Percentiles rank a stretch among this genome's conserved stretches.
phyloP scores from a whole-genome alignment of 257 asterid genomes.

The Lithospermum erythrorhizon region DNA sequence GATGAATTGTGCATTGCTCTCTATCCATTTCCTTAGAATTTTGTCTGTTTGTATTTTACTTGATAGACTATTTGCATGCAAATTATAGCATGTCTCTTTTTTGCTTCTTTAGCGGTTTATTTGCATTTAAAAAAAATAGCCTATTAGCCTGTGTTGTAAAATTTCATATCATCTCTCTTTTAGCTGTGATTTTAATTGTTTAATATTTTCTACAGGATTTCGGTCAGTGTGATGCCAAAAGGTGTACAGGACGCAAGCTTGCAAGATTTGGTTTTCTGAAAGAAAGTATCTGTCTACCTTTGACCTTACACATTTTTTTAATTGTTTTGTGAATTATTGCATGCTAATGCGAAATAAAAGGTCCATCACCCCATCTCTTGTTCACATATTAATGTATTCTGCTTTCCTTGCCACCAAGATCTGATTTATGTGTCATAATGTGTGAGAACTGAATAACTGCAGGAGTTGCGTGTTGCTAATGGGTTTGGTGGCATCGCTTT shows the following conservation, averaged over 20 bases:
- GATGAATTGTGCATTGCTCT: too few relatives aligned
- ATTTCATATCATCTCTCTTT: neutral
- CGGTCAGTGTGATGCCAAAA: conserved; percentile 94
- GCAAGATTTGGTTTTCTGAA: conserved; percentile 85
- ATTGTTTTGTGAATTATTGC: neutral
- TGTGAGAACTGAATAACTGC: conserved; percentile 14
- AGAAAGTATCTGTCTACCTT: conserved; percentile 46
- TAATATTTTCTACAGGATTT: conserved; percentile 52
- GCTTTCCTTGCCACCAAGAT: neutral
- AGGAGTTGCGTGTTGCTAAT: conserved; percentile 76
- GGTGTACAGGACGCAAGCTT: conserved; percentile 97
- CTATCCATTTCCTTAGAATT: too few relatives aligned
- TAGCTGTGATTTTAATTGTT: conserved; percentile 1
- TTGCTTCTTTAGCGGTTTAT: neutral
- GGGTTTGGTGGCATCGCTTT: conserved; percentile 88
- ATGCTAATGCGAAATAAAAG: neutral
- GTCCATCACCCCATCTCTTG: neutral
- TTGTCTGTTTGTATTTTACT: neutral
- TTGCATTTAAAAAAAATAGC: neutral
- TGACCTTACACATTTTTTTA: neutral
- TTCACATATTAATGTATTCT: neutral
- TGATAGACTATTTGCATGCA: neutral
- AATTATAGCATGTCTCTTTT: neutral
- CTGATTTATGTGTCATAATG: neutral
- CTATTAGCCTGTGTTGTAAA: neutral